Percentiles rank a stretch among this genome's conserved stretches.
These are phyloP conservation scores for Trichoderma parareesei DNA, from an alignment of 495 filamentous ascomycete species.

Conservation along the genomic window DNA sequence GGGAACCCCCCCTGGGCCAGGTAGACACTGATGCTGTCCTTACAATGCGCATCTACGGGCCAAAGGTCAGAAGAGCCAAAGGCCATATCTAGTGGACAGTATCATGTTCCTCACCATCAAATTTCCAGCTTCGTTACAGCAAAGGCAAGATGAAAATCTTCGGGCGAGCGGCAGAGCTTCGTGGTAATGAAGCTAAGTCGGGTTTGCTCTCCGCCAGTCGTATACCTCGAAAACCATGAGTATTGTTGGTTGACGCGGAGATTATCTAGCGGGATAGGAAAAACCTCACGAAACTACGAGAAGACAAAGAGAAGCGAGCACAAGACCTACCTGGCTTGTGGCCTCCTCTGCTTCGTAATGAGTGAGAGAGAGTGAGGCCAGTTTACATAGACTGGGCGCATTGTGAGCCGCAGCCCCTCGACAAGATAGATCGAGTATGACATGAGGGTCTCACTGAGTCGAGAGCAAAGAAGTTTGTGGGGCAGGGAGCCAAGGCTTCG, in stretches of 20 bases:
- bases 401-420: constrained; percentile 7
- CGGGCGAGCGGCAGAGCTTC: constrained; percentile 46
- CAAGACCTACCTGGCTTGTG: neutral
- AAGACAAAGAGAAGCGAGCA: neutral
- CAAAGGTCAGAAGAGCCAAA: too few relatives aligned
- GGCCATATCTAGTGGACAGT: neutral
- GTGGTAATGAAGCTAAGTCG: constrained; percentile 27
- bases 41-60: too few relatives aligned
- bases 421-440: constrained; percentile 1
- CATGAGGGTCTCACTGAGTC: constrained; percentile 11
- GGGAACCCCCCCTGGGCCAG: too few relatives aligned
- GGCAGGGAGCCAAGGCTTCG: constrained; percentile 36
- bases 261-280: constrained; percentile 52
- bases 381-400: neutral
- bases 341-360: neutral
- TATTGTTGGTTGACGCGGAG: constrained; percentile 57
- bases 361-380: neutral
- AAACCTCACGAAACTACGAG: neutral
- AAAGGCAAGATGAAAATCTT: constrained; percentile 54
- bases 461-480: constrained; percentile 5
- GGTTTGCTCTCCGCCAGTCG: constrained; percentile 61
- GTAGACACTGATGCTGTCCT: too few relatives aligned
- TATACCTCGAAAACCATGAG: constrained; percentile 70
- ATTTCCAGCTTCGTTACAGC: constrained; percentile 49
- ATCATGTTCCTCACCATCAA: constrained; percentile 69